Percentiles rank a stretch among this genome's conserved stretches.
Conservation (phyloP, 805 yeast species). For the Cyberlindnera veronae region DNA sequence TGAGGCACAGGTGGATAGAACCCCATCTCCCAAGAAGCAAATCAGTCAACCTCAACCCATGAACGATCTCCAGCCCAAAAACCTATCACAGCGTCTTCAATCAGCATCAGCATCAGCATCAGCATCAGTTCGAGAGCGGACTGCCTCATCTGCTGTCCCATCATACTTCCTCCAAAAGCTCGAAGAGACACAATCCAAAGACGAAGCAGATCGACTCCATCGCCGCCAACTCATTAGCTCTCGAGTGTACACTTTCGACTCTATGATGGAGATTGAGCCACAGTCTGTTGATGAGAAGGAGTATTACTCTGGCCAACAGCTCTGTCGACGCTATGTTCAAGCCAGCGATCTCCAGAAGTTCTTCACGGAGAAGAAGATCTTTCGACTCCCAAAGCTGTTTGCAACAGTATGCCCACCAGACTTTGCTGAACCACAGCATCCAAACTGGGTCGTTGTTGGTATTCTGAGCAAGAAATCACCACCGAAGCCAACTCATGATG, state of each 20-base stretch:
- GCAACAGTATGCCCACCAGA: slow-evolving; percentile 69
- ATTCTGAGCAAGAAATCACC: slow-evolving; percentile 56
- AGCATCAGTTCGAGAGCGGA: slow-evolving; percentile 11
- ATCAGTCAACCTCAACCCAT: neutral
- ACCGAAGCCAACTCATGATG: slow-evolving; percentile 41
- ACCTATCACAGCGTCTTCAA: slow-evolving; percentile 2
- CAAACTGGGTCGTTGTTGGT: slow-evolving; percentile 83
- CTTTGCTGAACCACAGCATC: slow-evolving; percentile 61
- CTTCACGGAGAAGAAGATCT: slow-evolving; percentile 47
- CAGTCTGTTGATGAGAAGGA: slow-evolving; percentile 42
- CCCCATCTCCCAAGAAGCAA: slow-evolving; percentile 15
- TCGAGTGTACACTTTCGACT: slow-evolving; percentile 39
- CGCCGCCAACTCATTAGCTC: slow-evolving; percentile 30
- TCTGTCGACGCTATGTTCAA: slow-evolving; percentile 47
- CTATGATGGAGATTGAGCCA: slow-evolving; percentile 27
- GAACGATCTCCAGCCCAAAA: slow-evolving; percentile 5
- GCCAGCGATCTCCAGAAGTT: slow-evolving; percentile 32
- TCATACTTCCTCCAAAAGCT: slow-evolving; percentile 34
- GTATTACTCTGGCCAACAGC: slow-evolving; percentile 38
- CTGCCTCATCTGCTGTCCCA: slow-evolving; percentile 6
- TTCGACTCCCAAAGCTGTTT: slow-evolving; percentile 55
- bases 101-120: neutral
- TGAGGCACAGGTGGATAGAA: slow-evolving; percentile 7
- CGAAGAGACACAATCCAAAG: slow-evolving; percentile 26
- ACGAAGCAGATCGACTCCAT: slow-evolving; percentile 19